Conservation (phyloP, 1,139 yeast genomes). For the Ogataea hybrid region DNA sequence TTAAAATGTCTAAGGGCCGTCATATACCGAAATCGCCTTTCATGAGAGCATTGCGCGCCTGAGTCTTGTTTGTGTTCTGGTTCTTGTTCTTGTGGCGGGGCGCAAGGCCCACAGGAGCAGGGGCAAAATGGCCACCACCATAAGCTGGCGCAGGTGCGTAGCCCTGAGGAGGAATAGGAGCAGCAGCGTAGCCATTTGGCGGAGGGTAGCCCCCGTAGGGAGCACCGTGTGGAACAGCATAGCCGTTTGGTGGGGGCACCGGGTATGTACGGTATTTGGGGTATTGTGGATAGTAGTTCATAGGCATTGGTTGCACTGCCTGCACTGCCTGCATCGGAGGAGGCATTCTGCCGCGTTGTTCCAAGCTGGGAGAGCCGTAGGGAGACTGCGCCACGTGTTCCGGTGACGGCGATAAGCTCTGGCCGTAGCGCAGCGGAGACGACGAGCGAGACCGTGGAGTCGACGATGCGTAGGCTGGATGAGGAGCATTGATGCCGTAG, state of each 20-base stretch:
- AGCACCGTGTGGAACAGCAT: not conserved
- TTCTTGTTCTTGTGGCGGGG: constrained; percentile 7
- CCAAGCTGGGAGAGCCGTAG: constrained; percentile 5
- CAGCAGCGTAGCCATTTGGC: not conserved
- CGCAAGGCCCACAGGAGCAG: not conserved
- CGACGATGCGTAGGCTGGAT: constrained; percentile 1
- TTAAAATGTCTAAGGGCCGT: not conserved
- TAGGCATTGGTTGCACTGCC: not conserved
- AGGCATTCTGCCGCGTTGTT: constrained; percentile 1
- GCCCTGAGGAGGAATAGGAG: not conserved
- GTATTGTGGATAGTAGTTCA: constrained; percentile 1
- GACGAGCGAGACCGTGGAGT: constrained; percentile 5
- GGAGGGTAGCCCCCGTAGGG: not conserved
- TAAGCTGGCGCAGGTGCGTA: not conserved
- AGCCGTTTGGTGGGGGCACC: not conserved
- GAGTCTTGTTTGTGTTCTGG: constrained; percentile 20
- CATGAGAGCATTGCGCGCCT: constrained; percentile 33
- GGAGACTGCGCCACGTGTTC: constrained; percentile 7
- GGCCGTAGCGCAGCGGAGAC: constrained; percentile 6
- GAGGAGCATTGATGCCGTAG: not conserved
- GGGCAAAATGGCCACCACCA: not conserved
- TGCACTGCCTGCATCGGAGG: not conserved
- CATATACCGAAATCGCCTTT: constrained; percentile 33
- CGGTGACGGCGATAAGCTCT: constrained; percentile 7
- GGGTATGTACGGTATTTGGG: not conserved